Evolutionary conservation across 2,329 filamentous ascomycete species (phyloP).

Genomic region (Lasiodiplodia hormozganensis): DNA sequence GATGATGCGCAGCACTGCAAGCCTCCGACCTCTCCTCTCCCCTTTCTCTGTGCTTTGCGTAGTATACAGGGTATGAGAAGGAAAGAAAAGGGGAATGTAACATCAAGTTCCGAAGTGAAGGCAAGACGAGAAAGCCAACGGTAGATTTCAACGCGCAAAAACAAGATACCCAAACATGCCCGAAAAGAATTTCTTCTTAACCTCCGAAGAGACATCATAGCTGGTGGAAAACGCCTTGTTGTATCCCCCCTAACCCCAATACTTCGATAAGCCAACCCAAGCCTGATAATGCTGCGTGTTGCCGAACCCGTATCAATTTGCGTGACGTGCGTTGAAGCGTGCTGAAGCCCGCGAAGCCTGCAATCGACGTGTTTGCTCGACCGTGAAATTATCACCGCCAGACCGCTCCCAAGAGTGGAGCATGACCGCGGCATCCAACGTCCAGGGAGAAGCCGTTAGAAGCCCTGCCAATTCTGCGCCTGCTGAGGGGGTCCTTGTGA

Average conservation of each 20-base stretch:
- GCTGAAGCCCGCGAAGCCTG: background rate
- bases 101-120: slow-evolving; percentile 6
- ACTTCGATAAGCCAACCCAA: slow-evolving; percentile 21
- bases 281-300: slow-evolving; percentile 21
- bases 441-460: slow-evolving; percentile 30
- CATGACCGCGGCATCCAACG: background rate
- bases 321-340: slow-evolving; percentile 8
- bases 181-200: slow-evolving; percentile 17
- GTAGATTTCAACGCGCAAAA: slow-evolving; percentile 2
- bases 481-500: slow-evolving; percentile 48
- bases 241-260: slow-evolving; percentile 17
- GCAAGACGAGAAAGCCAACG: slow-evolving; percentile 9
- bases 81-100: slow-evolving; percentile 29
- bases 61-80: slow-evolving; percentile 41
- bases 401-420: background rate
- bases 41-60: slow-evolving; percentile 32
- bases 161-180: slow-evolving; percentile 27
- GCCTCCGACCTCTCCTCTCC: slow-evolving; percentile 26
- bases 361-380: background rate
- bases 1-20: slow-evolving; percentile 30
- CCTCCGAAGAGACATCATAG: slow-evolving; percentile 13
- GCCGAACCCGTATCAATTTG: slow-evolving; percentile 26
- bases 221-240: slow-evolving; percentile 14
- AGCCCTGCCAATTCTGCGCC: slow-evolving; percentile 49
- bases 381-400: background rate